Conservation (phyloP, 2,329 filamentous ascomycete species). For the Nigrospora osmanthi region DNA sequence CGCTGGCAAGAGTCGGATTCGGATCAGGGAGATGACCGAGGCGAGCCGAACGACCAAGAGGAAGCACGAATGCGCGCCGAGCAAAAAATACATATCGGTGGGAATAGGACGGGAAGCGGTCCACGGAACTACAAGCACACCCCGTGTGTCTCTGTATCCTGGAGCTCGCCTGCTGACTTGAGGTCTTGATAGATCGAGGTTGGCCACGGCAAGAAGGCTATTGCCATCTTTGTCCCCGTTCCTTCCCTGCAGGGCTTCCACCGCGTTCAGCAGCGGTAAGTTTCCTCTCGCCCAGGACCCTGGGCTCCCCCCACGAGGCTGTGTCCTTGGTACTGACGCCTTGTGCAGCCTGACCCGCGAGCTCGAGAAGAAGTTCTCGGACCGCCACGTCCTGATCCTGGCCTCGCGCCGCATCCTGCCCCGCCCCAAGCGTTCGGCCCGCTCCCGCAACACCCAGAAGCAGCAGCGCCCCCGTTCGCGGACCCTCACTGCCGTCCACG, state of each 20-base stretch:
- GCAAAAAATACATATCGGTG: constrained; percentile 22
- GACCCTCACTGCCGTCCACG: constrained; percentile 97
- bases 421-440: constrained; percentile 96
- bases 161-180: constrained; percentile 73
- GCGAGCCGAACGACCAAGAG: constrained; percentile 9
- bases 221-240: constrained; percentile 99
- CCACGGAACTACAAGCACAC: constrained; percentile 45
- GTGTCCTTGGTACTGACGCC: neutral
- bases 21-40: neutral
- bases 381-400: constrained; percentile 98
- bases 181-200: constrained; percentile 88
- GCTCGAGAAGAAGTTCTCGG: constrained; percentile 99
- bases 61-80: constrained; percentile 11
- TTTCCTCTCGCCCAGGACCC: constrained; percentile 10
- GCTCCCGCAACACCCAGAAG: constrained; percentile 90
- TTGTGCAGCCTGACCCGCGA: constrained; percentile 83
- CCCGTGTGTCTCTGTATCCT: constrained; percentile 34
- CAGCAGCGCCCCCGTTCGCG: constrained; percentile 98
- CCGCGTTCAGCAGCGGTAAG: constrained; percentile 99
- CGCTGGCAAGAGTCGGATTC: too few relatives aligned
- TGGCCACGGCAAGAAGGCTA: constrained; percentile 99
- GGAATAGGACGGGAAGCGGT: constrained; percentile 72
- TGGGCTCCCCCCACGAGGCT: neutral
- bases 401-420: constrained; percentile 98
- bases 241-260: constrained; percentile 98